Evolutionary conservation across 192 early-diverging fungal species (phyloP).

Genomic region (Coemansia sp.): DNA sequence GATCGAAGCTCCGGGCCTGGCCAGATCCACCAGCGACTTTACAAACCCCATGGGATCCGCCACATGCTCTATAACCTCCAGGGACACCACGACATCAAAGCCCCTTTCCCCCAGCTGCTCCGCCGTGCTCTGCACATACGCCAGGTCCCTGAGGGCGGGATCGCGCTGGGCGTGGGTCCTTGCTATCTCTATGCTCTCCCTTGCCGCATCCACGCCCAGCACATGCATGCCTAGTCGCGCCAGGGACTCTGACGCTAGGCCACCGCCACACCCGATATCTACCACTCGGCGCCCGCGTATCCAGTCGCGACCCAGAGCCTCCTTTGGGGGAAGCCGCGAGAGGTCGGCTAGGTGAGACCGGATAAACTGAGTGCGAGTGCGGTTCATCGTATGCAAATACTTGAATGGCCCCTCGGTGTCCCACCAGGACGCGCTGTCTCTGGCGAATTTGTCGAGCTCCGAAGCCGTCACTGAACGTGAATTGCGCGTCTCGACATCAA

Average conservation of each 20-base stretch:
- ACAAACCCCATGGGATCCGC: slow-evolving; percentile 70
- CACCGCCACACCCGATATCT: slow-evolving; percentile 96
- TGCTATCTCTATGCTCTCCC: slow-evolving; percentile 83
- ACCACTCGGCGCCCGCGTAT: slow-evolving; percentile 57
- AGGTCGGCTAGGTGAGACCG: slow-evolving; percentile 51
- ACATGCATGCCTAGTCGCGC: slow-evolving; percentile 73
- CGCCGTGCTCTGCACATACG: slow-evolving; percentile 22
- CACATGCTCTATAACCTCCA: slow-evolving; percentile 96
- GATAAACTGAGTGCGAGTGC: slow-evolving; percentile 73
- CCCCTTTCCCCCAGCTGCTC: slow-evolving; percentile 56
- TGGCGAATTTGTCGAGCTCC: slow-evolving; percentile 30
- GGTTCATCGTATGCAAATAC: slow-evolving; percentile 79
- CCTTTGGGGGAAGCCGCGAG: background rate
- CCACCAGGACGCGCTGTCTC: slow-evolving; percentile 77
- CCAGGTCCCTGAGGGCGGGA: slow-evolving; percentile 59
- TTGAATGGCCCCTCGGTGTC: slow-evolving; percentile 80
- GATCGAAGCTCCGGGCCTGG: slow-evolving; percentile 65
- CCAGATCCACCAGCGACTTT: slow-evolving; percentile 59
- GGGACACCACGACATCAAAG: slow-evolving; percentile 80
- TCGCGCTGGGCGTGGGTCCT: slow-evolving; percentile 67
- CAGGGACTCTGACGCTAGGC: slow-evolving; percentile 80
- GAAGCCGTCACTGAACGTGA: slow-evolving; percentile 11
- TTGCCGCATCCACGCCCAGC: slow-evolving; percentile 80
- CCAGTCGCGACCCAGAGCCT: slow-evolving; percentile 2
- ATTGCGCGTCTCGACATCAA: background rate